Conservation (phyloP, 805 yeast genomes). For the Sugiyamaella floridensis region DNA sequence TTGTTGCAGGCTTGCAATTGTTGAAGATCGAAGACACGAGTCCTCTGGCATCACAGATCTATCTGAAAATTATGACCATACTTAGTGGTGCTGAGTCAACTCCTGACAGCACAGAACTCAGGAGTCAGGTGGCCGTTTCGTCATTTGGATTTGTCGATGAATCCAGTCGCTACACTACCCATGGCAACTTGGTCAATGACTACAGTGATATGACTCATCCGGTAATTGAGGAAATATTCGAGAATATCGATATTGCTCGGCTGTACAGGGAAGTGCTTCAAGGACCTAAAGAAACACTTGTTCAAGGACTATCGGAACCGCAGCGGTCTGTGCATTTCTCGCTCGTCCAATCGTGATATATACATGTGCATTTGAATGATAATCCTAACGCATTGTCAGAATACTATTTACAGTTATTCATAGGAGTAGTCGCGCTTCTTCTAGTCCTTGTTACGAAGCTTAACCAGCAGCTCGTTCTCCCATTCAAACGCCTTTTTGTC, state of each 20-base stretch:
- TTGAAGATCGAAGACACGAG: neutral
- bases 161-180: neutral
- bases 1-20: neutral
- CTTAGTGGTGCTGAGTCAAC: neutral
- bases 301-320: neutral
- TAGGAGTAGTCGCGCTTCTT: neutral
- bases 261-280: neutral
- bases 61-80: neutral
- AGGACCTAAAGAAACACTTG: neutral
- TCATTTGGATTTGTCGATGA: neutral
- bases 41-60: neutral
- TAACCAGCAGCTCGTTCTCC: slow-evolving; percentile 16
- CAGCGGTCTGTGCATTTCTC: neutral
- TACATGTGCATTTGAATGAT: neutral
- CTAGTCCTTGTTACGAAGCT: slow-evolving; percentile 5
- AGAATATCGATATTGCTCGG: neutral
- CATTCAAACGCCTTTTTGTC: slow-evolving; percentile 15
- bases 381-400: neutral
- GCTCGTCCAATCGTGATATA: slow-evolving; percentile 3
- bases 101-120: neutral
- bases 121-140: neutral
- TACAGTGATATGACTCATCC: neutral
- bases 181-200: neutral
- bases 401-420: neutral
- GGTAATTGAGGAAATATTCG: neutral